These are phyloP conservation scores for Pseudogymnoascus sp. DNA, from an alignment of 2,329 filamentous ascomycete species.

Conservation along the genomic window DNA sequence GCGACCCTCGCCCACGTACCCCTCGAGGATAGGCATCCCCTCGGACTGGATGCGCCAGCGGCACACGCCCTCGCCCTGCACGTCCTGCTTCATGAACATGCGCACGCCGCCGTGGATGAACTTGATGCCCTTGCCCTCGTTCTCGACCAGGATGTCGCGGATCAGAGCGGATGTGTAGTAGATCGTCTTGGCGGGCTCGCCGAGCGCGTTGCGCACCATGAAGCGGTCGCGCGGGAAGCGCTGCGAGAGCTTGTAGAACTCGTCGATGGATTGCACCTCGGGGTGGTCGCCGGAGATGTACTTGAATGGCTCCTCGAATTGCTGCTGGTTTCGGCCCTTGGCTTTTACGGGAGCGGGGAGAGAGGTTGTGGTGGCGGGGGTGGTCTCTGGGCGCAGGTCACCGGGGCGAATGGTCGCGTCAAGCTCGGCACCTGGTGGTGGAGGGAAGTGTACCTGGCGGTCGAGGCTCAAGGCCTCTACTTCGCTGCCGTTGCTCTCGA, in stretches of 20 bases:
- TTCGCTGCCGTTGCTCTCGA: conserved; percentile 27
- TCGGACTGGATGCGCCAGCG: conserved; percentile 94
- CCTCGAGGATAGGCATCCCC: conserved; percentile 82
- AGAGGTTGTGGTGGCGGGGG: conserved; percentile 9
- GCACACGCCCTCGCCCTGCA: conserved; percentile 78
- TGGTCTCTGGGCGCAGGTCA: conserved; percentile 18
- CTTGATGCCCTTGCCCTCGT: conserved; percentile 86
- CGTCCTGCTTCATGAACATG: conserved; percentile 98
- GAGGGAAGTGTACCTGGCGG: conserved; percentile 29
- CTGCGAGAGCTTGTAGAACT: conserved; percentile 77
- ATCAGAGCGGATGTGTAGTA: conserved; percentile 89
- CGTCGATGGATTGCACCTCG: conserved; percentile 68
- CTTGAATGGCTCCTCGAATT: conserved; percentile 87
- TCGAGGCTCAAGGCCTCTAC: conserved; percentile 19
- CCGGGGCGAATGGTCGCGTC: conserved; percentile 24
- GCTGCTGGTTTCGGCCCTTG: conserved; percentile 37
- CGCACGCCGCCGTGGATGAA: conserved; percentile 96
- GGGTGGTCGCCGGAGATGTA: conserved; percentile 69
- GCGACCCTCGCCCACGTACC: conserved; percentile 75
- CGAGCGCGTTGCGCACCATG: conserved; percentile 89
- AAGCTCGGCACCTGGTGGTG: conserved; percentile 26
- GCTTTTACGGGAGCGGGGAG: conserved; percentile 23
- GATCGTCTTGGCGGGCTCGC: conserved; percentile 84
- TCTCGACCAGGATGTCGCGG: conserved; percentile 75
- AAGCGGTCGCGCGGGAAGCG: conserved; percentile 87